Base-by-base conservation (phyloP, 2,329 filamentous ascomycete genomes). In the Apiospora koreana region DNA sequence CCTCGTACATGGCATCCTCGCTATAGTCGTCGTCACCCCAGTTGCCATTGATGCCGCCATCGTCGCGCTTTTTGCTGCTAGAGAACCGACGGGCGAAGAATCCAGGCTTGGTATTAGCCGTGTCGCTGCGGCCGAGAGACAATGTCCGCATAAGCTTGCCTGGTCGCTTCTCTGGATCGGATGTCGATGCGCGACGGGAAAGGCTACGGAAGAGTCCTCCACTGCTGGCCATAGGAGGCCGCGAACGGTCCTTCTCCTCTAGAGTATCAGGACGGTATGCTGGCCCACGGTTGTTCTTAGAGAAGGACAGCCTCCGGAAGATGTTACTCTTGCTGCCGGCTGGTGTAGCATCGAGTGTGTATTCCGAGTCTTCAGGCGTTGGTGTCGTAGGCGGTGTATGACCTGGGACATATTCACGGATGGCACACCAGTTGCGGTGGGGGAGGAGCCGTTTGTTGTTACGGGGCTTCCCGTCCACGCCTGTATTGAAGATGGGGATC, bases 341-440 rank as follows among this genome's bases (percentile, higher is more conserved):
- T 6, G 81, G 81, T 4, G 82, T 83, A 71, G 77, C 74, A 23
- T 80, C 83, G 3, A 83, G 80, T 23, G 73, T 76, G 14, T 73
- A 54, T 16, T 86, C 84, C 71, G 84, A 81, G 64, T 85, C 81
- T 1, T 87, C 85, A 10, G 79, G 81, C 38, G 85, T 87, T 3
- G 93, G 94, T 1, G 92, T 91, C 3, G 87, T 86, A 0, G 90
- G 89, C 16, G 94, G 94, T 1, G 93, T 97, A 43, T 83, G 85
- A 3, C 93, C 94, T 1, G 95, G 94, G 12, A 89, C 85, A 82
- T 97, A 98, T 78, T 93, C 88, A 68, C 93, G 89, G 76, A 99
- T 97, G 2, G 94, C 93, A 80, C 95, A 98, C 93, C 95, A 99
- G 79, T 99, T 99, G 42, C 96, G 89, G 71, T 96, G 92, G 25